These are phyloP conservation scores for Cryptococcus sp. DNA, from an alignment of 1,284 basidiomycete genomes.

Conservation along the genomic window DNA sequence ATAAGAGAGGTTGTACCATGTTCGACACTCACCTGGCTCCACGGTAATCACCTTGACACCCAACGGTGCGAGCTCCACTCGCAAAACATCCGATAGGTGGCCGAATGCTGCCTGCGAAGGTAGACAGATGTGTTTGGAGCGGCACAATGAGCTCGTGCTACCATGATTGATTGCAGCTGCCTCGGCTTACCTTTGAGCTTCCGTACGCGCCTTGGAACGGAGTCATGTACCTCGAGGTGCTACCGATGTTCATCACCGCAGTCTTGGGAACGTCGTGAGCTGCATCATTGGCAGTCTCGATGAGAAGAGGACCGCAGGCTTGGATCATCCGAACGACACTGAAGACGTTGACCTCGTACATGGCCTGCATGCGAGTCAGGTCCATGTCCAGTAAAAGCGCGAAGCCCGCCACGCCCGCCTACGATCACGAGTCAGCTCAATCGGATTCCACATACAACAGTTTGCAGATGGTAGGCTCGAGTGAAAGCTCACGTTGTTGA, in stretches of 20 bases:
- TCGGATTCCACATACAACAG: too few relatives aligned
- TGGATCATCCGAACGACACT: slow-evolving; percentile 24
- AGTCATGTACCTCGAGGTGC: slow-evolving; percentile 17
- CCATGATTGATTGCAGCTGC: neutral
- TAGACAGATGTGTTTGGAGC: neutral
- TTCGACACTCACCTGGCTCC: slow-evolving; percentile 15
- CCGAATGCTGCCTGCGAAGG: slow-evolving; percentile 8
- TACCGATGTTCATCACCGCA: slow-evolving; percentile 28
- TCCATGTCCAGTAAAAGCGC: slow-evolving; percentile 13
- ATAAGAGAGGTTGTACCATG: neutral
- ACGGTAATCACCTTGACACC: slow-evolving; percentile 20
- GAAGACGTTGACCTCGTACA: slow-evolving; percentile 31
- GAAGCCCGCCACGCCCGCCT: slow-evolving; percentile 1
- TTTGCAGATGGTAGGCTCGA: too few relatives aligned
- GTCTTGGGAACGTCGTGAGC: neutral
- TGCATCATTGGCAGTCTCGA: neutral
- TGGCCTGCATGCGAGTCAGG: slow-evolving; percentile 6
- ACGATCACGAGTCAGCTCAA: neutral
- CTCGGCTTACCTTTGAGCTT: neutral
- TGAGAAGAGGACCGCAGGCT: slow-evolving; percentile 11
- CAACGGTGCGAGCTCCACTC: slow-evolving; percentile 18
- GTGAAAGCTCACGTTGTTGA: slow-evolving; percentile 19
- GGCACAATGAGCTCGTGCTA: neutral
- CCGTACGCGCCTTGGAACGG: slow-evolving; percentile 17
- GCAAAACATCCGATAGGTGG: slow-evolving; percentile 12